Evolutionary conservation across 2,329 filamentous ascomycete species (phyloP).

Genomic region (Colletotrichum scovillei): DNA sequence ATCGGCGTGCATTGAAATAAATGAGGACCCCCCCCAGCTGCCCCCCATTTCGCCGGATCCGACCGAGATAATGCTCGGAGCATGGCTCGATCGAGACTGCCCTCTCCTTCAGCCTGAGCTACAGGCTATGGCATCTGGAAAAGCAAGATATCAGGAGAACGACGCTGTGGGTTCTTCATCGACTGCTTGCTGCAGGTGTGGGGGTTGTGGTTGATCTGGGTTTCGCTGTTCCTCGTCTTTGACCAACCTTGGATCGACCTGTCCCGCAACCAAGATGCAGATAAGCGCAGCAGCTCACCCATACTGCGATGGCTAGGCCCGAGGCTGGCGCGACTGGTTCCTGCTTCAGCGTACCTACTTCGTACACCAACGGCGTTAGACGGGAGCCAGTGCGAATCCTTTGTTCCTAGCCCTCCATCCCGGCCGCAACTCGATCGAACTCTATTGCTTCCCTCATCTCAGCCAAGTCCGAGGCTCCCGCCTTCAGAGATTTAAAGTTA

Average conservation of each 20-base stretch:
- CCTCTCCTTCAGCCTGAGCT: neutral
- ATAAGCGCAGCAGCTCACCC: neutral
- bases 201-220: neutral
- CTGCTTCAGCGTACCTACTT: neutral
- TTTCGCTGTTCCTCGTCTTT: neutral
- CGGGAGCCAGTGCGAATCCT: neutral
- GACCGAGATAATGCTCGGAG: conserved; percentile 5
- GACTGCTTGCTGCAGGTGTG: neutral
- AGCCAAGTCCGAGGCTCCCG: conserved; percentile 24
- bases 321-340: neutral
- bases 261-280: neutral
- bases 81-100: neutral
- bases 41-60: conserved; percentile 1
- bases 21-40: conserved; percentile 1
- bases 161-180: neutral
- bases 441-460: conserved; percentile 4
- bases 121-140: neutral
- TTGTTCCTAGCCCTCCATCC: neutral
- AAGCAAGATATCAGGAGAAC: neutral
- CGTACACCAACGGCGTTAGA: neutral
- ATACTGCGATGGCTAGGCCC: neutral
- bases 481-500: conserved; percentile 19
- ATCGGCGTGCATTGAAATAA: neutral
- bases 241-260: neutral
- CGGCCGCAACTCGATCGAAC: conserved; percentile 16